These are phyloP conservation scores for Salix dunnii DNA, from an alignment of 345 rosid species.

Conservation along the genomic window DNA sequence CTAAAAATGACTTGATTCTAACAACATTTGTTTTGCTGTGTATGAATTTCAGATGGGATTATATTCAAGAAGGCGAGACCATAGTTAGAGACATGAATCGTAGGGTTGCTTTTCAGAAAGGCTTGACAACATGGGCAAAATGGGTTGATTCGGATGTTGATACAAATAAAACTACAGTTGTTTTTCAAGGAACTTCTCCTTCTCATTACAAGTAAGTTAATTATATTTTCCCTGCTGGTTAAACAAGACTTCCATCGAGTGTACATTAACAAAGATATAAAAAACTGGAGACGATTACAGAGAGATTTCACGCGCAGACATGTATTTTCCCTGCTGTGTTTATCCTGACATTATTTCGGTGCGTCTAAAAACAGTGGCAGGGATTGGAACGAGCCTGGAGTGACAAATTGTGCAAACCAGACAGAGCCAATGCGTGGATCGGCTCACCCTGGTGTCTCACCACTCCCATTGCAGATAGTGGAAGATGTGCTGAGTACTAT, in stretches of 20 bases:
- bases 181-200: conserved; percentile 81
- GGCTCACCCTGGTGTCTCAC: conserved; percentile 30
- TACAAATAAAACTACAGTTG: conserved; percentile 47
- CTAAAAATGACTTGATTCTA: no score
- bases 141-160: conserved; percentile 83
- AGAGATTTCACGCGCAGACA: no score
- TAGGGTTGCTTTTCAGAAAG: conserved; percentile 63
- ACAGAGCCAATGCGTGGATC: conserved; percentile 40
- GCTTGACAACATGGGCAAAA: conserved; percentile 70
- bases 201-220: conserved; percentile 57
- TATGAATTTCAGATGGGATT: conserved; percentile 66
- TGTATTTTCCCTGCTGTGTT: no score
- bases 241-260: no score
- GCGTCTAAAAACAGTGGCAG: conserved; percentile 31
- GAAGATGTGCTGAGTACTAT: conserved; percentile 36
- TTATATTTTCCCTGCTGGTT: no score
- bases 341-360: neutral
- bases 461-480: conserved; percentile 37
- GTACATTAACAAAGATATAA: no score
- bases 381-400: conserved; percentile 55
- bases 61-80: conserved; percentile 43
- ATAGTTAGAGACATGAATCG: conserved; percentile 57
- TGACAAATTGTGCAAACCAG: conserved; percentile 44
- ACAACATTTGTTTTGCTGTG: no score
- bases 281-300: no score